These are phyloP conservation scores for Solanum chaucha DNA, from an alignment of 257 asterid genomes.

Conservation along the genomic window DNA sequence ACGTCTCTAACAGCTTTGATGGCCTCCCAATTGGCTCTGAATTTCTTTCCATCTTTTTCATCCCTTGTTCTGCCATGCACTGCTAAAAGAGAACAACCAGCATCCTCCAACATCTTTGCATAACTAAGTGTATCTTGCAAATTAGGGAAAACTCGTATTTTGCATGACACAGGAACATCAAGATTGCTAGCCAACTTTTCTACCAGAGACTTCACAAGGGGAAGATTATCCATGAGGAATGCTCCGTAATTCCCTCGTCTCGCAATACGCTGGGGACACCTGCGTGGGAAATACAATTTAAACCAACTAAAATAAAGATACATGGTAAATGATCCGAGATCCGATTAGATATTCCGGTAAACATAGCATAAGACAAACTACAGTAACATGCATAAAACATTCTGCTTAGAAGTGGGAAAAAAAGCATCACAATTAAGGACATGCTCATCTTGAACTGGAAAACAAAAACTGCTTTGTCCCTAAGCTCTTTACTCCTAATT, in stretches of 20 bases:
- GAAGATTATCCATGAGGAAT: constrained; percentile 95
- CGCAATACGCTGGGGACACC: constrained; percentile 97
- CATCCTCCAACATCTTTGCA: constrained; percentile 90
- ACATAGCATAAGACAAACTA: background rate
- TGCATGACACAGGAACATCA: constrained; percentile 79
- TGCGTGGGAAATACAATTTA: constrained; percentile 2
- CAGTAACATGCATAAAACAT: background rate
- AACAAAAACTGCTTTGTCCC: background rate
- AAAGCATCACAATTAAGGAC: background rate
- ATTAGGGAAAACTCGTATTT: constrained; percentile 77
- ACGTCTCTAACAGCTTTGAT: constrained; percentile 79
- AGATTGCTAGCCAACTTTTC: constrained; percentile 68
- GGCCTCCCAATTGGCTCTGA: constrained; percentile 72
- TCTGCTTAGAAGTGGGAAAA: background rate
- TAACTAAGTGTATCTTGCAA: constrained; percentile 63
- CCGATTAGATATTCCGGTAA: background rate
- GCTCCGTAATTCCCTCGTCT: constrained; percentile 90
- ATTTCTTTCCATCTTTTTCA: constrained; percentile 80
- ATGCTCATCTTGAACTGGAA: background rate
- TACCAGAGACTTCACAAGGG: constrained; percentile 77
- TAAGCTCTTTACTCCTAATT: background rate
- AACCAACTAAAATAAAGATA: background rate
- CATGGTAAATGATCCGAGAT: background rate
- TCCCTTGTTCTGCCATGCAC: constrained; percentile 97
- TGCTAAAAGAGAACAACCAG: constrained; percentile 89